Evolutionary conservation across 805 yeast genomes (phyloP).

Genomic region (Ogataea paraovalis): DNA sequence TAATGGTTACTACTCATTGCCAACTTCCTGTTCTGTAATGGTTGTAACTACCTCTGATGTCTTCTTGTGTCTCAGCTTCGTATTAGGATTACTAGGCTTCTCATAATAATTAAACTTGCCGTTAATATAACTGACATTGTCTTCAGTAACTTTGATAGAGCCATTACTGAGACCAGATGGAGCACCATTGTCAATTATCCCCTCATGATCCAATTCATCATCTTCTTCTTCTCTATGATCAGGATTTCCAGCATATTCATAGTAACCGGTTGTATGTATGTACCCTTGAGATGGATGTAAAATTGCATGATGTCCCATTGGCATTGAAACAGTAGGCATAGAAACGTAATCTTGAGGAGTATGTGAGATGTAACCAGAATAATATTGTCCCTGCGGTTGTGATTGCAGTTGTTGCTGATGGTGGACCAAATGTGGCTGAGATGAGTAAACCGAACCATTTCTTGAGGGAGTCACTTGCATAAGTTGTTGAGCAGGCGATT

Average conservation of each 20-base stretch:
- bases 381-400: not conserved
- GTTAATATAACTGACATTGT: conserved; percentile 6
- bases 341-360: not conserved
- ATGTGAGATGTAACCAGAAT: not conserved
- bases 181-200: not conserved
- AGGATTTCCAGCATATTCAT: not conserved
- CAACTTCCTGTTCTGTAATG: not conserved
- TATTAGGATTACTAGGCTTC: not conserved
- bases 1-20: not conserved
- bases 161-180: not conserved
- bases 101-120: conserved; percentile 8
- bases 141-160: conserved; percentile 2
- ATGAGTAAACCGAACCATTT: not conserved
- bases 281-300: not conserved
- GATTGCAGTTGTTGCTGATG: not conserved
- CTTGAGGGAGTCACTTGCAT: not conserved
- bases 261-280: not conserved
- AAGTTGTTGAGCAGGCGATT: not conserved
- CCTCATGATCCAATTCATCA: not conserved
- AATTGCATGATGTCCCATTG: not conserved
- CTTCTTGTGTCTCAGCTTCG: not conserved
- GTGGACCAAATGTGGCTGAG: not conserved
- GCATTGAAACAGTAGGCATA: not conserved
- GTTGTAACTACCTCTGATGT: not conserved
- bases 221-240: no score